These are phyloP conservation scores for Fusarium sp. DNA, from an alignment of 2,329 filamentous ascomycete species.

Conservation along the genomic window DNA sequence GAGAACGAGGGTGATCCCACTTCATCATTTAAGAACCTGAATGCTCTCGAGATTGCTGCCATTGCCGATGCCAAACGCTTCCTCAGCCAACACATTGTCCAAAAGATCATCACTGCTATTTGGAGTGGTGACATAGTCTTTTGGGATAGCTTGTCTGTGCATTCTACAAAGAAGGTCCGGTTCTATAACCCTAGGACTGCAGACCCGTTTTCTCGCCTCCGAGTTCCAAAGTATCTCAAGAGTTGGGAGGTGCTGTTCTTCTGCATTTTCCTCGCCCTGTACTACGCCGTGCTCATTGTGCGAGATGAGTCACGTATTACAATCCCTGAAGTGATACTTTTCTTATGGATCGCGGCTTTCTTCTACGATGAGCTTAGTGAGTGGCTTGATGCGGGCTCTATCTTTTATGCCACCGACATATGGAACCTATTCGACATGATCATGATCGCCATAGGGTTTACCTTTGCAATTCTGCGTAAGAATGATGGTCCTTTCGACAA, in stretches of 20 bases:
- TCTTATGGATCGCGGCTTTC: slow-evolving; percentile 87
- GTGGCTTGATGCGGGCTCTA: slow-evolving; percentile 83
- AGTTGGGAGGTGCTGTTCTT: slow-evolving; percentile 86
- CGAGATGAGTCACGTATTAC: slow-evolving; percentile 73
- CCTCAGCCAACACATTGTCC: slow-evolving; percentile 79
- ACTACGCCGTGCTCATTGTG: slow-evolving; percentile 85
- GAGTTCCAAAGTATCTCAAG: slow-evolving; percentile 86
- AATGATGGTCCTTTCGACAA: background rate
- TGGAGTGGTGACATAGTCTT: slow-evolving; percentile 90
- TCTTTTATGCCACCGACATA: slow-evolving; percentile 85
- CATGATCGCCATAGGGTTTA: slow-evolving; percentile 76
- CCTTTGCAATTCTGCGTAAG: slow-evolving; percentile 78
- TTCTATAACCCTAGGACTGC: slow-evolving; percentile 74
- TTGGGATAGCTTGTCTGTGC: slow-evolving; percentile 79
- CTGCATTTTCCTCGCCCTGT: slow-evolving; percentile 76
- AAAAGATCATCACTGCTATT: slow-evolving; percentile 83
- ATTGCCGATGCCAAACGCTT: slow-evolving; percentile 86
- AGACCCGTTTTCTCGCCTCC: slow-evolving; percentile 76
- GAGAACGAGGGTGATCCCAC: slow-evolving; percentile 68
- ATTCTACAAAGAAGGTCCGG: slow-evolving; percentile 77
- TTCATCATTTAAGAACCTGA: slow-evolving; percentile 78
- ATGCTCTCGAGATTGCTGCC: slow-evolving; percentile 86
- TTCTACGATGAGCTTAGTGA: slow-evolving; percentile 88
- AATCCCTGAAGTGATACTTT: slow-evolving; percentile 74
- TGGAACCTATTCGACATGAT: slow-evolving; percentile 79